Percentiles rank a stretch among this genome's conserved stretches.
phyloP scores from a whole-genome alignment of 805 yeast species.

The Ogataea nitratoaversa region DNA sequence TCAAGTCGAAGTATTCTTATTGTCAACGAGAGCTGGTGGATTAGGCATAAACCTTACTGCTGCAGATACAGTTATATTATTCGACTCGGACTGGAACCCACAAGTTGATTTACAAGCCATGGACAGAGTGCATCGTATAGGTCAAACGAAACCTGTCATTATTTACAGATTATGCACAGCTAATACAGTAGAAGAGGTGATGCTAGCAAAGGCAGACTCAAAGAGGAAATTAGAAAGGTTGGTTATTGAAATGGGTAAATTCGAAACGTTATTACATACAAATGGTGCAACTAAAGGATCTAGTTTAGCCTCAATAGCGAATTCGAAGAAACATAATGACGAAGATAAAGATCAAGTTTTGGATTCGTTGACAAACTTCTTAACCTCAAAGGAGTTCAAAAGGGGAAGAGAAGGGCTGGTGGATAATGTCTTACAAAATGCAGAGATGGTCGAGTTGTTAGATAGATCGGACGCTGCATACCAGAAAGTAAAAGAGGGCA shows the following conservation, averaged over 20 bases:
- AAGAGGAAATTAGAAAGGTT: conserved; percentile 76
- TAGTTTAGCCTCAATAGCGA: background rate
- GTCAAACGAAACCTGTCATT: conserved; percentile 80
- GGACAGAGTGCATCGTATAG: conserved; percentile 92
- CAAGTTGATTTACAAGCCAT: conserved; percentile 95
- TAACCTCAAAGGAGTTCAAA: conserved; percentile 34
- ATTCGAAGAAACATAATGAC: conserved; percentile 6
- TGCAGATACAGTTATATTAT: conserved; percentile 86
- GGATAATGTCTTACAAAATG: conserved; percentile 30
- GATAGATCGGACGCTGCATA: conserved; percentile 47
- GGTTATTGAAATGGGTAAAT: conserved; percentile 65
- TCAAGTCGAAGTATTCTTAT: conserved; percentile 51
- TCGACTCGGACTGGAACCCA: conserved; percentile 97
- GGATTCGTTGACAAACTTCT: conserved; percentile 36
- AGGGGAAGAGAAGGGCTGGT: conserved; percentile 15
- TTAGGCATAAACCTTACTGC: conserved; percentile 81
- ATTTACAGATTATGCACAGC: conserved; percentile 73
- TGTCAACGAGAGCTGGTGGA: conserved; percentile 94
- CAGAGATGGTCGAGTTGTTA: conserved; percentile 45
- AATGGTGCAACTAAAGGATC: conserved; percentile 3
- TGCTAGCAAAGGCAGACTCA: conserved; percentile 72
- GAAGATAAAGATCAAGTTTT: conserved; percentile 11
- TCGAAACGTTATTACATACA: conserved; percentile 34
- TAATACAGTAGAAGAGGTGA: conserved; percentile 78
- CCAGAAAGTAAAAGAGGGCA: conserved; percentile 3